A percentile compares a stretch with the other conserved stretches of the same genome.
Evolutionary conservation across 768 basidiomycete species (phyloP).

Genomic region (Lentinus tigrinus): DNA sequence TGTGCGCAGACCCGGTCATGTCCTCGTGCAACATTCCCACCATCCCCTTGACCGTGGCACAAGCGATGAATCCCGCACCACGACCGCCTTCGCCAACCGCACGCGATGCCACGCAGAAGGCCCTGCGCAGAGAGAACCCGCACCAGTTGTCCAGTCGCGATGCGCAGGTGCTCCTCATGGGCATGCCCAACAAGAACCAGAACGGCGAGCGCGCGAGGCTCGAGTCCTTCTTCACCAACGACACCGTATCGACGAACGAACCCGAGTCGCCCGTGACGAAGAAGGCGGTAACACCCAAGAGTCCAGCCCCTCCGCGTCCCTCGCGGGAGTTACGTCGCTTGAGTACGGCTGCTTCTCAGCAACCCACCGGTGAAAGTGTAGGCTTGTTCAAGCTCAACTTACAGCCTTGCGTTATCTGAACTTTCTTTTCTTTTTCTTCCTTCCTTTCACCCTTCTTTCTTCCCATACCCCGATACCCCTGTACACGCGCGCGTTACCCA

Average conservation of each 20-base stretch:
- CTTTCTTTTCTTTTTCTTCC: background rate
- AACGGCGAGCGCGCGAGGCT: slow-evolving; percentile 48
- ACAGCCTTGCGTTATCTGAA: slow-evolving; percentile 7
- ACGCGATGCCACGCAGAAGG: slow-evolving; percentile 85
- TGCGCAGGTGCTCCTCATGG: slow-evolving; percentile 70
- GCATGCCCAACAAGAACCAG: slow-evolving; percentile 41
- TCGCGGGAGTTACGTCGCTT: slow-evolving; percentile 59
- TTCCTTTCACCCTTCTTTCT: background rate
- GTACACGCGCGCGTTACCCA: slow-evolving; percentile 7
- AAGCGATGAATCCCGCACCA: slow-evolving; percentile 94
- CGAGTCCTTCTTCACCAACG: slow-evolving; percentile 56
- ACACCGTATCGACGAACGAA: slow-evolving; percentile 35
- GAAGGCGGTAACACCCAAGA: slow-evolving; percentile 21
- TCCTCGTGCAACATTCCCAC: slow-evolving; percentile 97
- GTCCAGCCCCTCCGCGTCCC: slow-evolving; percentile 59
- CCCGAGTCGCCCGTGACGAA: slow-evolving; percentile 21
- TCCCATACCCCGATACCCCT: background rate
- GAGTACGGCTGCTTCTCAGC: slow-evolving; percentile 6
- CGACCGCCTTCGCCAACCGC: slow-evolving; percentile 90
- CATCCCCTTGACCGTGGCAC: slow-evolving; percentile 90
- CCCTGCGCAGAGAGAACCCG: slow-evolving; percentile 81
- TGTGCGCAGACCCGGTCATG: slow-evolving; percentile 75
- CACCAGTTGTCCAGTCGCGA: slow-evolving; percentile 80
- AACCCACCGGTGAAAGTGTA: slow-evolving; percentile 16
- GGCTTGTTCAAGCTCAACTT: slow-evolving; percentile 8